Base-by-base conservation (phyloP, 2,329 filamentous ascomycete species). In the Venturia nashicola region DNA sequence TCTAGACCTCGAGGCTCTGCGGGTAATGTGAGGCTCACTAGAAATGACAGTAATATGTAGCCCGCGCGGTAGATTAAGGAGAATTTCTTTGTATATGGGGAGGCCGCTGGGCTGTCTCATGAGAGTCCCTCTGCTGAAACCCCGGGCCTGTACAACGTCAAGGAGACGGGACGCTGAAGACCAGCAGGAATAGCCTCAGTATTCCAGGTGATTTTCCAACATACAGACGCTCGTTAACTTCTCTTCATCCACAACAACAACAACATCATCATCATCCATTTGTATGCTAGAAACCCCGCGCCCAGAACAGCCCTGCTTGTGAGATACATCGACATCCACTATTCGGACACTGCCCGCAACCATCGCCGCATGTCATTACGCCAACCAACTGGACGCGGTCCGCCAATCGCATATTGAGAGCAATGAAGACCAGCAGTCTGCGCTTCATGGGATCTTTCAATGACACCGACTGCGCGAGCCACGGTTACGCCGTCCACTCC, bases 401-500 rank as follows among this genome's bases (percentile, higher is more conserved):
- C 51, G 8, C 27, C 14, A n/a, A 34, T n/a, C 51, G 32, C 16
- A 2, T 57, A n/a, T 57, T 57, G 51, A 57, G 32, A 57, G 51
- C 27, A 57, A 57, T 57, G 51, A 57, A 36, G 51, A 36, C 32
- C 51, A 57, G 51, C 27, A 36, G 51, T 57, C 51, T 57, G 51
- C 51, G 51, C 51, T 57, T 36, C 32, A 57, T 57, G 51, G 51
- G 51, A 57, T 32, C 51, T 57, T 57, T 36, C 60, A 57, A 57
- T 57, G 61, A 62, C 61, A n/a, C 39, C 43, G 44, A 51, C 61
- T 23, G n/a, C 61, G 16, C 39, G 44, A 46, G 42, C 40, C 18
- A 62, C 40, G n/a, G 61, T 40, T 48, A 46, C 36, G 40, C 61
- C 61, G 20, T 48, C 61, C 27, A 63, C 61, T 32, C 61, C 61